phyloP scores from a whole-genome alignment of 805 yeast genomes.

The Naumovozyma baii region DNA sequence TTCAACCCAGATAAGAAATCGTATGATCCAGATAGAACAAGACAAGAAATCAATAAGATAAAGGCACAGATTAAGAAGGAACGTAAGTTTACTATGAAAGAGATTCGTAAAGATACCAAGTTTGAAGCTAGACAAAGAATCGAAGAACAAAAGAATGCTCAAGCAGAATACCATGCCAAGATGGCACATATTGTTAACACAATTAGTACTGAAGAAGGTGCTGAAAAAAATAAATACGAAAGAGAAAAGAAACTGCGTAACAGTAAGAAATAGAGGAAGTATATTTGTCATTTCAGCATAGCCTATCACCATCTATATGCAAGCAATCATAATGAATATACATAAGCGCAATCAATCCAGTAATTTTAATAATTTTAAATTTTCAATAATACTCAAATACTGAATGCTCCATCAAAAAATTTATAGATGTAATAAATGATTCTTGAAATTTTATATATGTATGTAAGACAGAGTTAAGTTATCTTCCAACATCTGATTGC shows the following conservation, averaged over 20 bases:
- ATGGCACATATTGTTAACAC: slow-evolving; percentile 81
- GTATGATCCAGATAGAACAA: slow-evolving; percentile 70
- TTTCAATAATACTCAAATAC: no score
- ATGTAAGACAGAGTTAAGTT: not conserved
- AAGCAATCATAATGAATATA: no score
- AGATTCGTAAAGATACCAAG: slow-evolving; percentile 78
- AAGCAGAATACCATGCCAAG: slow-evolving; percentile 76
- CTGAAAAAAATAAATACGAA: slow-evolving; percentile 87
- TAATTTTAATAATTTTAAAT: no score
- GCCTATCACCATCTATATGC: no score
- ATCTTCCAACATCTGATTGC: slow-evolving; percentile 28
- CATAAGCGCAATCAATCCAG: no score
- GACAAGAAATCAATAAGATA: slow-evolving; percentile 78
- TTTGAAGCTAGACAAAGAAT: slow-evolving; percentile 83
- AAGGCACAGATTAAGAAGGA: slow-evolving; percentile 84
- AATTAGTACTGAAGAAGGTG: slow-evolving; percentile 89
- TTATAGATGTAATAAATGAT: no score
- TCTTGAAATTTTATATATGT: no score
- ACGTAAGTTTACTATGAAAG: slow-evolving; percentile 77
- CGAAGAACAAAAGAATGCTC: slow-evolving; percentile 61
- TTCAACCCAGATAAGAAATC: slow-evolving; percentile 93
- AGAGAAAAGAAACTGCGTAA: slow-evolving; percentile 66
- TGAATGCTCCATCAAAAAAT: no score
- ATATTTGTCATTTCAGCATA: not conserved
- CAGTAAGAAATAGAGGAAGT: slow-evolving; percentile 25